Conservation (phyloP, 305 asterid genomes). For the Fraxinus angustifolia region DNA sequence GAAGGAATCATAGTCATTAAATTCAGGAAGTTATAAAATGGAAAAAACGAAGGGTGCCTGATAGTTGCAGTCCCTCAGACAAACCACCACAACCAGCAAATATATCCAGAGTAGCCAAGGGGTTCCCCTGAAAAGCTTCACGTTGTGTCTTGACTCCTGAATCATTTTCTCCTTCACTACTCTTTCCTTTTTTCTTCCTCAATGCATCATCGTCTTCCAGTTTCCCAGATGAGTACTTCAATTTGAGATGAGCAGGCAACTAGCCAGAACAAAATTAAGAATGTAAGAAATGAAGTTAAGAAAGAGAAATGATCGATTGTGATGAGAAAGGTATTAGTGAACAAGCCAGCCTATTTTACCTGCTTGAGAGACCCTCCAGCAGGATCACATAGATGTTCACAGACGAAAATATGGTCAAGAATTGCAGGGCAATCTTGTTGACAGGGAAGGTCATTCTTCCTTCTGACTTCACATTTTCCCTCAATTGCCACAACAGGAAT, state of each 20-base stretch:
- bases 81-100: slow-evolving; percentile 98
- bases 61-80: slow-evolving; percentile 73
- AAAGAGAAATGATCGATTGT: neutral
- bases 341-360: slow-evolving; percentile 35
- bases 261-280: slow-evolving; percentile 30
- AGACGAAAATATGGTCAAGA: slow-evolving; percentile 74
- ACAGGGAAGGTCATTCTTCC: slow-evolving; percentile 64
- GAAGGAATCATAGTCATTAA: slow-evolving; percentile 1
- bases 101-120: slow-evolving; percentile 70
- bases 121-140: slow-evolving; percentile 34
- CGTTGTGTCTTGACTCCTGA: slow-evolving; percentile 32
- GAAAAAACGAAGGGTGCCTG: slow-evolving; percentile 49
- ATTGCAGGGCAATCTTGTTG: slow-evolving; percentile 49
- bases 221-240: slow-evolving; percentile 48
- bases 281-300: slow-evolving; percentile 7
- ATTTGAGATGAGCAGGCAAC: slow-evolving; percentile 66
- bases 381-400: slow-evolving; percentile 76
- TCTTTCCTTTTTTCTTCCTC: slow-evolving; percentile 80
- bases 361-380: slow-evolving; percentile 74
- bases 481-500: slow-evolving; percentile 56
- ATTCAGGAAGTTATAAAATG: neutral
- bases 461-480: slow-evolving; percentile 85
- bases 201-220: slow-evolving; percentile 34
- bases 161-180: slow-evolving; percentile 69
- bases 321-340: slow-evolving; percentile 10